Evolutionary conservation across 805 yeast species (phyloP).

Genomic region (Spathaspora girioi): DNA sequence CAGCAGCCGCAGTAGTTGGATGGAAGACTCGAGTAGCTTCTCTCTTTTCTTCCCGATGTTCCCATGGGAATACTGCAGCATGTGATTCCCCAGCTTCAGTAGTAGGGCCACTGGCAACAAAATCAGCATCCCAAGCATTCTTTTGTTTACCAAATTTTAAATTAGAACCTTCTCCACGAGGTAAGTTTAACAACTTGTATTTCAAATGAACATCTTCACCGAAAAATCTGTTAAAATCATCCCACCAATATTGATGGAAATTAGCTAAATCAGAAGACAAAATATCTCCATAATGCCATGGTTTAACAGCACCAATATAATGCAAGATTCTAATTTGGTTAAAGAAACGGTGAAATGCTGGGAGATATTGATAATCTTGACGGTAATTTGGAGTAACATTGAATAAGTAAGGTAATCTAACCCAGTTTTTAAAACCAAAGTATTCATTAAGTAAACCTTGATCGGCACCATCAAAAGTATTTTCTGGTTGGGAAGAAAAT

Average conservation of each 20-base stretch:
- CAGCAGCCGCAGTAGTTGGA: constrained; percentile 1
- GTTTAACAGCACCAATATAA: constrained; percentile 30
- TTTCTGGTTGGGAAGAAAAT: constrained; percentile 7
- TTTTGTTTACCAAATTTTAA: constrained; percentile 16
- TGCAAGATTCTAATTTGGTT: constrained; percentile 27
- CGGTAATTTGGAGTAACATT: constrained; percentile 31
- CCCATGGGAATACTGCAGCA: constrained; percentile 28
- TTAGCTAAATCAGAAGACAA: constrained; percentile 15
- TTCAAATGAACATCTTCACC: constrained; percentile 12
- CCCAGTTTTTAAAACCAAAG: constrained; percentile 27
- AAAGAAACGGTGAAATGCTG: constrained; percentile 28
- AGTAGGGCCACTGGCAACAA: not conserved
- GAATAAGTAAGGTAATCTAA: constrained; percentile 28
- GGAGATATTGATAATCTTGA: constrained; percentile 28
- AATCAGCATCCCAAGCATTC: constrained; percentile 20
- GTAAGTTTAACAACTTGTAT: constrained; percentile 12
- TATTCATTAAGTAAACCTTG: constrained; percentile 35
- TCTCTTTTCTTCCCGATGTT: constrained; percentile 15
- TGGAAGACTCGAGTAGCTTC: constrained; percentile 25
- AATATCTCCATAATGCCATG: constrained; percentile 23
- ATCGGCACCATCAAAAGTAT: constrained; percentile 35
- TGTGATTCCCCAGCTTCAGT: not conserved
- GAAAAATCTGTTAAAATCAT: constrained; percentile 19
- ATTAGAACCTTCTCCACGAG: constrained; percentile 18
- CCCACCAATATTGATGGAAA: constrained; percentile 29